These are phyloP conservation scores for Coniosporium tulheliwenetii DNA, from an alignment of 2,329 filamentous ascomycete genomes.

Conservation along the genomic window DNA sequence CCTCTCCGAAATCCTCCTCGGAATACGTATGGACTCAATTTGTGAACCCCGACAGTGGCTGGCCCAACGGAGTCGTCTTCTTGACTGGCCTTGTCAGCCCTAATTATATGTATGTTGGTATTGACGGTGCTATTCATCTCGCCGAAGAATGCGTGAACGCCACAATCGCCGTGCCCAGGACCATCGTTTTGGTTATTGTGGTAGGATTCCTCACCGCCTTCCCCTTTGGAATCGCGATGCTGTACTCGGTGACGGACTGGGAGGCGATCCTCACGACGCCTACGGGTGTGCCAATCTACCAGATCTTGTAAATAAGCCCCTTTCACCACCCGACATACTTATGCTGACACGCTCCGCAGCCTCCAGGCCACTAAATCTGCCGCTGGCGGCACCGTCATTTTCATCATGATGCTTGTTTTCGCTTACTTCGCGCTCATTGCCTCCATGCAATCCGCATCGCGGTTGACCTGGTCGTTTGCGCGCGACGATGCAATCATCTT, in stretches of 20 bases:
- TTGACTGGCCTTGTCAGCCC: conserved; percentile 22
- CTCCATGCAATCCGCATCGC: conserved; percentile 19
- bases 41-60: conserved; percentile 11
- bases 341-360: not conserved
- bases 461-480: conserved; percentile 13
- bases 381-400: conserved; percentile 17
- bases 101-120: too few species aligned
- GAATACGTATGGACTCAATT: too few species aligned
- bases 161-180: conserved; percentile 16
- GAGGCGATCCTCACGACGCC: conserved; percentile 14
- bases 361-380: conserved; percentile 14
- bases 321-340: too few species aligned
- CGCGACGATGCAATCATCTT: conserved; percentile 18
- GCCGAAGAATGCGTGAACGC: conserved; percentile 21
- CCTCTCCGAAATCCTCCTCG: too few species aligned
- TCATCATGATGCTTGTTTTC: conserved; percentile 19
- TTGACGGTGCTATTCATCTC: conserved; percentile 16
- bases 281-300: conserved; percentile 7
- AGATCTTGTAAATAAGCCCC: not conserved
- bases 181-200: conserved; percentile 19
- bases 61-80: conserved; percentile 23
- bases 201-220: conserved; percentile 20
- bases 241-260: conserved; percentile 18
- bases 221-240: conserved; percentile 17
- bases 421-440: conserved; percentile 17